Percentiles rank a stretch among this genome's conserved stretches.
Evolutionary conservation across 176 grass and related monocot genomes (phyloP).

Genomic region (Pharus latifolius): DNA sequence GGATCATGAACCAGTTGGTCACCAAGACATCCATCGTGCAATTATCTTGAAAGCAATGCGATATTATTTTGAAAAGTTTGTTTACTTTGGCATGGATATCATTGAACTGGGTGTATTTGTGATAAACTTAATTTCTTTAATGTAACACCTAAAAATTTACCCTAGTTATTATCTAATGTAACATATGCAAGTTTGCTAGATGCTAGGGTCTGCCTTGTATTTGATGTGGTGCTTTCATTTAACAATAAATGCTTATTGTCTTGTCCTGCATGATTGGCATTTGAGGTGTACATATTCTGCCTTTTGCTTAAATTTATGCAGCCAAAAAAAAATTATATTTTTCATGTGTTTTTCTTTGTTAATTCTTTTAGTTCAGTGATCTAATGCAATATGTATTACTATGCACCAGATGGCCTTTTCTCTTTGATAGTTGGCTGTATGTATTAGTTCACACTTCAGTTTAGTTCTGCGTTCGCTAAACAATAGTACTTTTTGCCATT

Average conservation of each 20-base stretch:
- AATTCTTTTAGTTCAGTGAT: neutral
- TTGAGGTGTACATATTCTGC: neutral
- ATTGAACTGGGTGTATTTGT: neutral
- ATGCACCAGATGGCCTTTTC: neutral
- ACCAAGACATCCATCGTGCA: neutral
- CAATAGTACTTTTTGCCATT: neutral
- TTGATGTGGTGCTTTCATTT: neutral
- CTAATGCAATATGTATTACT: neutral
- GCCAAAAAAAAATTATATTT: neutral
- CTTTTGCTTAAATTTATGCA: neutral
- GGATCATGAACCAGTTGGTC: neutral
- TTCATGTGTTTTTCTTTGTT: neutral
- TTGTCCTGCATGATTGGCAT: neutral
- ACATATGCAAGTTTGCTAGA: neutral
- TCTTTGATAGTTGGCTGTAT: neutral
- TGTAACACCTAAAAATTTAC: neutral
- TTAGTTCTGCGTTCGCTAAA: slow-evolving; percentile 4
- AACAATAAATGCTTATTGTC: neutral
- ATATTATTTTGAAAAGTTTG: neutral
- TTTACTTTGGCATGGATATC: neutral
- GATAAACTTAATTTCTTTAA: neutral
- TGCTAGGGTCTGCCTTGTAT: neutral
- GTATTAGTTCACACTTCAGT: slow-evolving; percentile 2
- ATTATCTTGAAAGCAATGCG: neutral
- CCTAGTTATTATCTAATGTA: neutral